Conservation (phyloP, 2,329 filamentous ascomycete genomes). For the Fusarium sp. region DNA sequence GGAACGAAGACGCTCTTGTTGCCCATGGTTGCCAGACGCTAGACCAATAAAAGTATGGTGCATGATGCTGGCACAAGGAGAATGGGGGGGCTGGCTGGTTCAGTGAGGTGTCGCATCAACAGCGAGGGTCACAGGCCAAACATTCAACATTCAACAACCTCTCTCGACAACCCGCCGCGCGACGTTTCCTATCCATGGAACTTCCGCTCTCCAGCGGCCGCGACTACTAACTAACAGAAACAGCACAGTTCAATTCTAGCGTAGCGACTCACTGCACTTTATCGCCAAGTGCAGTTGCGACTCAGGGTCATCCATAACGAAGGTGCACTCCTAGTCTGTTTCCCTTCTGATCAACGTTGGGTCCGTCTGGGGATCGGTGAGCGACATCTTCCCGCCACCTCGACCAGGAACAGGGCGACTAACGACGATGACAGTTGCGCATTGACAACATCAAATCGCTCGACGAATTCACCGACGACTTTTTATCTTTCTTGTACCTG, state of each 20-base stretch:
- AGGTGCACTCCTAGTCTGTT: slow-evolving; percentile 20
- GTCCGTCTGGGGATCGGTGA: slow-evolving; percentile 41
- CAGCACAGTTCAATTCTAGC: slow-evolving; percentile 23
- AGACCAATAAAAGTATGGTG: slow-evolving; percentile 39
- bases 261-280: slow-evolving; percentile 6
- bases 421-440: slow-evolving; percentile 34
- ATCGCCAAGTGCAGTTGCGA: slow-evolving; percentile 35
- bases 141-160: slow-evolving; percentile 42
- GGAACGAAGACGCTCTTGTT: slow-evolving; percentile 42
- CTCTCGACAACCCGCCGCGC: slow-evolving; percentile 40
- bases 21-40: slow-evolving; percentile 48
- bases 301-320: slow-evolving; percentile 13
- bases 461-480: slow-evolving; percentile 6
- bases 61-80: slow-evolving; percentile 40
- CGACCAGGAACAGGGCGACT: slow-evolving; percentile 28
- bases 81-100: slow-evolving; percentile 42
- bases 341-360: slow-evolving; percentile 30
- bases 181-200: slow-evolving; percentile 41
- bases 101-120: slow-evolving; percentile 46
- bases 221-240: slow-evolving; percentile 40
- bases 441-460: slow-evolving; percentile 12
- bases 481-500: slow-evolving; percentile 21
- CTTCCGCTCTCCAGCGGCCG: slow-evolving; percentile 45
- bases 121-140: slow-evolving; percentile 43
- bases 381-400: slow-evolving; percentile 38